Evolutionary conservation across 2,329 filamentous ascomycete genomes (phyloP), one percentile per base, ranked within the genome.

Genomic region (Hortaea werneckii): DNA sequence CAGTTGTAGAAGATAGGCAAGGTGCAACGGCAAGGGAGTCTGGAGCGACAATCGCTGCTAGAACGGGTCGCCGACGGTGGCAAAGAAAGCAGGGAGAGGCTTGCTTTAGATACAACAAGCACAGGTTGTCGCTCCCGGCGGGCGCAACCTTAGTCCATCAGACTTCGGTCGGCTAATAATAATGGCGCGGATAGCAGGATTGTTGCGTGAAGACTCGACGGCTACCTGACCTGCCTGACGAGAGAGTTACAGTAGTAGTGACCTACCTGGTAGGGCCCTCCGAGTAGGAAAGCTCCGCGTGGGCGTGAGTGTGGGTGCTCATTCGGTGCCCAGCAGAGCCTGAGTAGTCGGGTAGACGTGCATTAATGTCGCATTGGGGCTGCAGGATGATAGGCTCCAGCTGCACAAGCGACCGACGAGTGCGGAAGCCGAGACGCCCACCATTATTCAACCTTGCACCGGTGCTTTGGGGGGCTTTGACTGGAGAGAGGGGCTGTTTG

Each of bases 61-160:
- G 44, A 56, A 55, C 43, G 43, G 48, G 49, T 29, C 30, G 50
- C 51, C 47, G 44, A 48, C 29, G 46, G 54, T 53, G 52, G 53
- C 55, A 47, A 55, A 43, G 42, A 45, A 20, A 50, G 52, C 55
- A 55, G 52, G 56, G 53, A 54, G 47, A 54, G 45, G 53, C 58
- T 65, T 68, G 54, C 53, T 58, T 53, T 45, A 50, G 47, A 54
- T 55, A 55, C 47, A n/a, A n/a, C n/a, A 52, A 32, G 42, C 43
- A 39, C 35, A 37, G 26, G 13, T 37, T 37, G 40, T 42, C 40
- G 41, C 20, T 43, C 39, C 34, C 28, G 32, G 29, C 37, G 46
- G 46, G 34, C 46, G 28, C 38, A 45, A 42, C 42, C 38, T 48
- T 45, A 39, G 42, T n/a, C 26, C 26, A 13, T 39, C 37, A 39